A percentile compares a stretch with the other conserved stretches of the same genome.
phyloP scores from a whole-genome alignment of 306 rosid genomes.

The Vigna radiata region DNA sequence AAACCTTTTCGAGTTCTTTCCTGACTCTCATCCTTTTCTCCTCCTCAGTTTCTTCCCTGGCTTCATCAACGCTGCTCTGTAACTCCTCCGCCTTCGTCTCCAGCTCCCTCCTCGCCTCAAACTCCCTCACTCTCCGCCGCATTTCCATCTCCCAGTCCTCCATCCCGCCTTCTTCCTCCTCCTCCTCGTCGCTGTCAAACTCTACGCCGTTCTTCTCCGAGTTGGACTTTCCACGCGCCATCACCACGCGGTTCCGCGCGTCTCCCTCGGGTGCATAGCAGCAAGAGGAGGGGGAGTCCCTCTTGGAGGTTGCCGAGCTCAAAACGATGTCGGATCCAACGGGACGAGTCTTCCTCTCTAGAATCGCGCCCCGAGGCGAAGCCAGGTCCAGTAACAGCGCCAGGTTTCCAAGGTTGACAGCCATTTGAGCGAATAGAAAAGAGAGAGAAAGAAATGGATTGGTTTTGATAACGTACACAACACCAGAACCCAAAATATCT shows the following conservation, averaged over 20 bases:
- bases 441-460: neutral
- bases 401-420: slow-evolving; percentile 72
- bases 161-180: slow-evolving; percentile 47
- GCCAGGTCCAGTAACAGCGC: slow-evolving; percentile 71
- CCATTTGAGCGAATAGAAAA: slow-evolving; percentile 52
- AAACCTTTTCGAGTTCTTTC: slow-evolving; percentile 92
- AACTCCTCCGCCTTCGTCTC: slow-evolving; percentile 92
- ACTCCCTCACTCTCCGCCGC: slow-evolving; percentile 77
- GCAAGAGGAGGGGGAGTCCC: slow-evolving; percentile 51
- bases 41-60: slow-evolving; percentile 77
- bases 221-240: slow-evolving; percentile 51
- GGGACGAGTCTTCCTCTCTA: slow-evolving; percentile 67
- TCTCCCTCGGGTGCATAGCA: slow-evolving; percentile 64
- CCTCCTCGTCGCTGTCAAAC: slow-evolving; percentile 68
- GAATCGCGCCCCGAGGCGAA: slow-evolving; percentile 53
- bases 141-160: slow-evolving; percentile 82
- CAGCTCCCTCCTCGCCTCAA: slow-evolving; percentile 86
- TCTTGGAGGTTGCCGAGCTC: slow-evolving; percentile 62
- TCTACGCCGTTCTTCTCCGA: slow-evolving; percentile 84
- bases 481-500: slow-evolving; percentile 35
- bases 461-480: slow-evolving; percentile 15
- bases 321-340: slow-evolving; percentile 61
- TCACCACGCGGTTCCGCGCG: slow-evolving; percentile 57
- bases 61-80: slow-evolving; percentile 64
- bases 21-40: slow-evolving; percentile 89